Percentiles rank a stretch among this genome's conserved stretches.
These are phyloP conservation scores for Ophiostoma ulmi DNA, from an alignment of 2,329 filamentous ascomycete genomes.

Conservation along the genomic window DNA sequence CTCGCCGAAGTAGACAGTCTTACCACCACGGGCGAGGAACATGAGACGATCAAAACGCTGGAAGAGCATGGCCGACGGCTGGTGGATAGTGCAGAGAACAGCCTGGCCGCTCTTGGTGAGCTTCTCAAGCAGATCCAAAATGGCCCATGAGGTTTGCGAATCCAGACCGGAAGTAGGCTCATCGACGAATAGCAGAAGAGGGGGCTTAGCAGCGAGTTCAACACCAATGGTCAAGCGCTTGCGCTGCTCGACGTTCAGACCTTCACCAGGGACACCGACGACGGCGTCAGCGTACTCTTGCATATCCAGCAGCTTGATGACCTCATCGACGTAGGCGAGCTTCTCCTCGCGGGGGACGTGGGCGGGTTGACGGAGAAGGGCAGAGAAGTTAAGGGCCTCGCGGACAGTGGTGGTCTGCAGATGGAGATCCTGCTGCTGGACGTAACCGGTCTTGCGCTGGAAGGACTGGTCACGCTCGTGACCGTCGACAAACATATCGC, in stretches of 20 bases:
- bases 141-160: constrained; percentile 89
- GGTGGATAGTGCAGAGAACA: constrained; percentile 95
- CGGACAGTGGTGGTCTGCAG: constrained; percentile 78
- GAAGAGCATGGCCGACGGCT: constrained; percentile 93
- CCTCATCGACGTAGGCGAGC: constrained; percentile 81
- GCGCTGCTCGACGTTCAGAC: constrained; percentile 65
- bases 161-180: constrained; percentile 94
- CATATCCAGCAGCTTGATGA: constrained; percentile 89
- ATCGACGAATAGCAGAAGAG: constrained; percentile 84
- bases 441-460: constrained; percentile 87
- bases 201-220: constrained; percentile 89
- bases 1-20: constrained; percentile 73
- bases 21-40: constrained; percentile 71
- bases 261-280: constrained; percentile 84
- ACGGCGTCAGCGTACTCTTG: constrained; percentile 83
- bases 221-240: constrained; percentile 73
- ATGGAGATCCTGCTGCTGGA: constrained; percentile 92
- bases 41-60: constrained; percentile 81
- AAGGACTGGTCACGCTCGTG: constrained; percentile 71
- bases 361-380: constrained; percentile 76
- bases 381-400: constrained; percentile 82
- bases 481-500: constrained; percentile 68
- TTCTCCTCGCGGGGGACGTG: constrained; percentile 70
- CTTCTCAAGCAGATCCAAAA: constrained; percentile 81
- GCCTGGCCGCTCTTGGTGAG: constrained; percentile 84